A percentile compares a stretch with the other conserved stretches of the same genome.
Evolutionary conservation across 768 basidiomycete genomes (phyloP).

Genomic region (Kwoniella sp.): DNA sequence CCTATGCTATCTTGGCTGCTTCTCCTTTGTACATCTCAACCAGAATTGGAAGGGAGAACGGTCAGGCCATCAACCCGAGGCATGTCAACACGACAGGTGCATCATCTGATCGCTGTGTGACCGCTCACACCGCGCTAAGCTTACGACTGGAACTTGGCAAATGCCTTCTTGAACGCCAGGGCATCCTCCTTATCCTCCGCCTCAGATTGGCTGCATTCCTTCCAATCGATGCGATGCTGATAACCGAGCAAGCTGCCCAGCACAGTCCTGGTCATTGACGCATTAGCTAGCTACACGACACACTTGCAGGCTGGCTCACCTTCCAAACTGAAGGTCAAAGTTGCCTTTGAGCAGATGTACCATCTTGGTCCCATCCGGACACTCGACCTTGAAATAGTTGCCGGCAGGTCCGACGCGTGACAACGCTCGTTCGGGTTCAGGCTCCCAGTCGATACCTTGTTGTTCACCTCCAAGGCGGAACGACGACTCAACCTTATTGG

Average conservation of each 20-base stretch:
- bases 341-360: conserved; percentile 76
- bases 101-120: too few relatives aligned
- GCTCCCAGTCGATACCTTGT: conserved; percentile 69
- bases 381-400: conserved; percentile 84
- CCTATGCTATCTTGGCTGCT: too few relatives aligned
- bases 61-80: too few relatives aligned
- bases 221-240: conserved; percentile 86
- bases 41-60: too few relatives aligned
- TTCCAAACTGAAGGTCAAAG: conserved; percentile 89
- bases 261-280: conserved; percentile 61
- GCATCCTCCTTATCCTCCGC: conserved; percentile 82
- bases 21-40: too few relatives aligned
- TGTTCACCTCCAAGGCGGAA: conserved; percentile 68
- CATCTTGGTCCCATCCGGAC: conserved; percentile 78
- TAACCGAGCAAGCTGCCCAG: conserved; percentile 70
- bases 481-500: conserved; percentile 62
- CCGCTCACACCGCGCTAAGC: too few relatives aligned
- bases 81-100: too few relatives aligned
- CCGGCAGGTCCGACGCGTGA: conserved; percentile 54
- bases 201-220: conserved; percentile 73
- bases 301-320: conserved; percentile 57
- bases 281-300: neutral
- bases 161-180: conserved; percentile 75
- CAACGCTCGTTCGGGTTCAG: conserved; percentile 63
- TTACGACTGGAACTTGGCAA: conserved; percentile 54